Evolutionary conservation across 352 stramenopile genomes (phyloP), one percentile per base, ranked within the genome.

Genomic region (Globisporangium sylvaticum): DNA sequence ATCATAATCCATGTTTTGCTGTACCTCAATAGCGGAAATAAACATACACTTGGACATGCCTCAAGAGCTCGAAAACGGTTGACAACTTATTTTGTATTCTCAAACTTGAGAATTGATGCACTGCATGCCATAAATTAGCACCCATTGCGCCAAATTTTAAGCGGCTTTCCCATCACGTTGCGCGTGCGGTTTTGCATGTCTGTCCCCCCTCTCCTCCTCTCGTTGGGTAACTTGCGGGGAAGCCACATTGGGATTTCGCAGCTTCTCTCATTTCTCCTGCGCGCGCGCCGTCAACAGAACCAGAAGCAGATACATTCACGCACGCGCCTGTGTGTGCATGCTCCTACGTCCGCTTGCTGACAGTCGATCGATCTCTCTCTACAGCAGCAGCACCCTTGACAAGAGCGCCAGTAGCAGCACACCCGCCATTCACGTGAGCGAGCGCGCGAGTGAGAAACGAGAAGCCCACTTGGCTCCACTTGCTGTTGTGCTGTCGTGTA

Each of bases 251-350:
- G 55, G 5, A 12, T 27, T 44, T 59, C 54, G 20, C 24, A 24
- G n/a, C 39, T 42, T 61, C 55, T 34, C 55, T 48, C 55, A 61
- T 48, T 48, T 55, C 48, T 61, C 55, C 55, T 61, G 31, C 55
- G 54, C 29, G 52, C 52, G 31, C 55, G 55, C 55, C 55, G 27
- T 29, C 55, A 20, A 61, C 31, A 61, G 31, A 44, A 46, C 53
- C 6, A 39, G 53, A 22, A 55, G 52, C 25, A n/a, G n/a, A 37
- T 14, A 3, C 31, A 37, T 48, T 46, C 29, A n/a, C 27, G 55
- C 31, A 15, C 24, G 54, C 27, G n/a, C 8, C 14, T 24, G 27
- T 48, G 53, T 20, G 18, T 31, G 20, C 53, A 31, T 58, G 20
- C 15, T 22, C 55, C 55, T 46, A 9, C 20, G 7, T 9, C 24